Conservation (phyloP, 179 eudicot species). For the Sideroxylon spinosum region DNA sequence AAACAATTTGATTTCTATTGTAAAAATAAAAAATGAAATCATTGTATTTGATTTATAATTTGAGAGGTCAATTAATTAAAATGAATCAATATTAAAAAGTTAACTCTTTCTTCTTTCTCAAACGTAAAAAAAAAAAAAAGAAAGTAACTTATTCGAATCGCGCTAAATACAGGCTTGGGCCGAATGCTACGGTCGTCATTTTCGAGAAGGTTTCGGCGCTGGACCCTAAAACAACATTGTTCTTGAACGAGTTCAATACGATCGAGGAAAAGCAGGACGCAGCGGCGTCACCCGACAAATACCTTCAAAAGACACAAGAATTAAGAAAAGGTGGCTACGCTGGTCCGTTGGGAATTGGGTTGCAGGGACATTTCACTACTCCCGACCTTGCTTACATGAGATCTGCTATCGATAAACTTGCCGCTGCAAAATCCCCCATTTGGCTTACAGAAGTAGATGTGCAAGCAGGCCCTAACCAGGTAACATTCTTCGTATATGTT, state of each 20-base stretch:
- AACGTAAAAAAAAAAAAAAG: too few relatives aligned
- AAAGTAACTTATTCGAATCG: too few relatives aligned
- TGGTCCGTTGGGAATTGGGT: conserved; percentile 40
- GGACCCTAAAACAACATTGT: conserved; percentile 32
- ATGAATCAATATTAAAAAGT: too few relatives aligned
- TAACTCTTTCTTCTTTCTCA: too few relatives aligned
- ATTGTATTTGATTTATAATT: too few relatives aligned
- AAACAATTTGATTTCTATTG: too few relatives aligned
- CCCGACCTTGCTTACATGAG: conserved; percentile 42
- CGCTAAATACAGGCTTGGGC: conserved; percentile 29
- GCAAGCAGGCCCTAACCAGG: conserved; percentile 29
- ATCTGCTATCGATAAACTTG: conserved; percentile 47
- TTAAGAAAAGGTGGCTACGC: conserved; percentile 23
- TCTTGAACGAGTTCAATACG: conserved; percentile 62
- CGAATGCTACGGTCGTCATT: conserved; percentile 14
- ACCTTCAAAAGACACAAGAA: conserved; percentile 36
- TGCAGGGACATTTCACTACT: conserved; percentile 45
- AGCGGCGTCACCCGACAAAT: conserved; percentile 38
- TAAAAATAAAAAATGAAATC: too few relatives aligned
- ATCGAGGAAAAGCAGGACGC: conserved; percentile 40
- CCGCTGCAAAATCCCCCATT: conserved; percentile 37
- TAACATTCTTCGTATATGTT: not conserved
- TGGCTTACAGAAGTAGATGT: conserved; percentile 71
- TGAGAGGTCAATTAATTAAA: too few relatives aligned
- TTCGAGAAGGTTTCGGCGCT: conserved; percentile 19